Conservation (phyloP, 2,329 filamentous ascomycete species). For the Graphiopsis chlorocephala region DNA sequence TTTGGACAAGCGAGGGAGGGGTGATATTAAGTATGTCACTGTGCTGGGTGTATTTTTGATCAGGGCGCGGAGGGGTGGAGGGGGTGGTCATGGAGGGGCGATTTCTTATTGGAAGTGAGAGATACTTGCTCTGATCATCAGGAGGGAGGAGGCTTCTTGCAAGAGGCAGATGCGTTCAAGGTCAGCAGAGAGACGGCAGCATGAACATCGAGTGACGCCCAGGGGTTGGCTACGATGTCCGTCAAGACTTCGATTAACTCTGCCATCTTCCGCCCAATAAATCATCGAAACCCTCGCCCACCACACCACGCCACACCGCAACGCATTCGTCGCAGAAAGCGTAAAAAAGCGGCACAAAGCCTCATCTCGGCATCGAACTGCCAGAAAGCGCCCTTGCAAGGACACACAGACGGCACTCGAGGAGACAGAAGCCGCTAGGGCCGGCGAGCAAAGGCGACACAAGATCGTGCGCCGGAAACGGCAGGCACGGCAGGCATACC, state of each 20-base stretch:
- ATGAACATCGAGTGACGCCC: neutral
- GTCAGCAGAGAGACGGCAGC: neutral
- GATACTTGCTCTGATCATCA: neutral
- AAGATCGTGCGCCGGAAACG: neutral
- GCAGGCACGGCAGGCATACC: neutral
- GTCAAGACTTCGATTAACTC: neutral
- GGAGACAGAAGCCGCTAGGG: neutral
- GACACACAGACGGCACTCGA: neutral
- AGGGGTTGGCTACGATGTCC: neutral
- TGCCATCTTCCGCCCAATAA: neutral
- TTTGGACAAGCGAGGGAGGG: neutral
- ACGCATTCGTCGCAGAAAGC: neutral
- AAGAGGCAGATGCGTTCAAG: neutral
- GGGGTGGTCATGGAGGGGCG: neutral
- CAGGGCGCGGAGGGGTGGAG: neutral
- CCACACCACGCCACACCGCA: neutral
- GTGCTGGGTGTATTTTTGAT: neutral
- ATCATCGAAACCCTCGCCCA: neutral
- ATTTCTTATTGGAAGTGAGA: neutral
- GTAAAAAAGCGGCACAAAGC: neutral
- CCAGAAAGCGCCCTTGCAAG: slow-evolving; percentile 1
- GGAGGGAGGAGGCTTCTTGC: neutral
- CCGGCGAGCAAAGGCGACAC: neutral
- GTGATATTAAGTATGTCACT: neutral
- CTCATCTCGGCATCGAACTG: slow-evolving; percentile 8